Evolutionary conservation across 257 asterid genomes (phyloP), one percentile per base, ranked within the genome.

Genomic region (Ilex aquifolium): DNA sequence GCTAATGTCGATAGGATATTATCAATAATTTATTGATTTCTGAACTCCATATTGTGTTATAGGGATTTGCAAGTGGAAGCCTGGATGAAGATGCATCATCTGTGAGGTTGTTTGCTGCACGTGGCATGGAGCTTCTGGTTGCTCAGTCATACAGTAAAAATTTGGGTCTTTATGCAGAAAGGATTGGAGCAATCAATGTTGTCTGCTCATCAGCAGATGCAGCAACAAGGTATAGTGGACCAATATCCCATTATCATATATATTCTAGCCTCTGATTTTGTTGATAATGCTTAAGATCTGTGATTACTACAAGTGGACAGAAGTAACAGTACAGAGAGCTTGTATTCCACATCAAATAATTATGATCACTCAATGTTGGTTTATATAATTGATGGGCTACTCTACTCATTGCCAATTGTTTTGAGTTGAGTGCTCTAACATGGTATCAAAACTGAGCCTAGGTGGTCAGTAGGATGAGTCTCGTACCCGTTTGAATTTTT

Each of bases 11-110:
- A 65, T 68, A 40, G 27, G 58, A 59, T 32, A 29, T 29, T 12
- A 57, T 21, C 52, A 3, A 50, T 16, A 59, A 15, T 44, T 67
- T 40, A 49, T 57, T 59, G 21, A 31, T 32, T 4, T 29, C 44
- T n/a, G 32, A 51, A 42, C 30, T 52, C 44, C 39, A 53, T 29
- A 64, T 61, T 62, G 59, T 27, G 9, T 51, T 63, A 54, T 78
- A 92, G 98, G 98, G 98, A 68, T 92, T 89, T 85, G 98, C 98
- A 60, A 92, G 98, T 65, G 98, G 98, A 59, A 92, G 95, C 80
- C 98, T 92, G 58, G 95, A 92, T 51, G 72, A 65, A 74, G 98
- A 92, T 73, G 97, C 97, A 63, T 88, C 95, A 60, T 88, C 98
- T 42, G 95, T 89, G 76, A 85, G 98, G 72, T 62, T 83, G 78